A percentile compares a stretch with the other conserved stretches of the same genome.
These are phyloP conservation scores for Pichia sp. DNA, from an alignment of 1,139 yeast genomes.

Conservation along the genomic window DNA sequence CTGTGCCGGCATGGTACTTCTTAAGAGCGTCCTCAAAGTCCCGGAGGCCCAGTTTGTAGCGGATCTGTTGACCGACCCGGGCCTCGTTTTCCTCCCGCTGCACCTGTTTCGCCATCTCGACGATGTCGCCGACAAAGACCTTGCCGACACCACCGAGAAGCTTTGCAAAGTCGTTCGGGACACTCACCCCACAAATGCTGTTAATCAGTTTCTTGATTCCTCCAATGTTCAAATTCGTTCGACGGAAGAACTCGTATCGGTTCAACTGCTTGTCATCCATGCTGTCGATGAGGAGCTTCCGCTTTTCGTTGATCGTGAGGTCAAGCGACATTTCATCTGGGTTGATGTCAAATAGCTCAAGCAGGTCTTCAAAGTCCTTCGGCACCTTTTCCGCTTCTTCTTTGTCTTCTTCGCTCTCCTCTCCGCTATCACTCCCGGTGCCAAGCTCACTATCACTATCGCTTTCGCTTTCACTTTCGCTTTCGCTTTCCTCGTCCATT, in stretches of 20 bases:
- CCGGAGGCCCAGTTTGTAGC: conserved; percentile 10
- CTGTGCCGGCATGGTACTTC: not conserved
- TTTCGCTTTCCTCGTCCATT: conserved; percentile 4
- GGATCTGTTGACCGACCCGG: conserved; percentile 26
- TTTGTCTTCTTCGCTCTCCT: not conserved
- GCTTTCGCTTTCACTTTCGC: not conserved
- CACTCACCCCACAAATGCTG: conserved; percentile 72
- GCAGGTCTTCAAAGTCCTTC: conserved; percentile 23
- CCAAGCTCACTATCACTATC: not conserved
- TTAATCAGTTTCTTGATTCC: conserved; percentile 81
- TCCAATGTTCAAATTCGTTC: conserved; percentile 75
- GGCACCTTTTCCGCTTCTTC: not conserved
- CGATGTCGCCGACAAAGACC: conserved; percentile 81
- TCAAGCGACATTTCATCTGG: conserved; percentile 29
- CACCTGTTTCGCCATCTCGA: conserved; percentile 73
- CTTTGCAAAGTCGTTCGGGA: conserved; percentile 79
- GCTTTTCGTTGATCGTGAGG: conserved; percentile 24
- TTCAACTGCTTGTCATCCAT: conserved; percentile 83
- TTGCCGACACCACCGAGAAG: conserved; percentile 85
- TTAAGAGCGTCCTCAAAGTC: not conserved
- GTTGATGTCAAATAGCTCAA: conserved; percentile 28
- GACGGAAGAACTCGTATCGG: conserved; percentile 79
- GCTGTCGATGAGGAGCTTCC: conserved; percentile 61
- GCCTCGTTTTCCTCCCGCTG: conserved; percentile 53
- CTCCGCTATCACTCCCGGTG: not conserved